Evolutionary conservation across 305 asterid species (phyloP).

Genomic region (Fraxinus sp.): DNA sequence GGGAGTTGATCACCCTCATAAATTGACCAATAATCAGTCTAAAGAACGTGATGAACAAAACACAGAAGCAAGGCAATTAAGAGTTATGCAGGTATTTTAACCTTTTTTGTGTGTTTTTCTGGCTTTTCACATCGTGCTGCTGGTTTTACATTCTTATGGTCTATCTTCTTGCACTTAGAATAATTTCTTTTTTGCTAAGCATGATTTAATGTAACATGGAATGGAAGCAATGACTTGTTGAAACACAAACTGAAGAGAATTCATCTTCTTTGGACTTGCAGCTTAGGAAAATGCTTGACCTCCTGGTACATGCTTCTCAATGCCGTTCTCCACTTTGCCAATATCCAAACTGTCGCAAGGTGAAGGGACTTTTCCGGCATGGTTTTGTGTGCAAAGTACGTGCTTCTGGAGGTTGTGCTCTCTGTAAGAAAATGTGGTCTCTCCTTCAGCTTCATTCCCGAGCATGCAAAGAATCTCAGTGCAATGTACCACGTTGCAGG

Average conservation of each 20-base stretch:
- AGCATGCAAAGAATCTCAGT: slow-evolving; percentile 83
- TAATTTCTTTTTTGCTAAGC: not conserved
- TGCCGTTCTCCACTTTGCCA: slow-evolving; percentile 72
- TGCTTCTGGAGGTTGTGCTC: slow-evolving; percentile 83
- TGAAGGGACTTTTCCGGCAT: slow-evolving; percentile 97
- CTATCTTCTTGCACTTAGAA: not conserved
- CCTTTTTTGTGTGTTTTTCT: slow-evolving; percentile 10
- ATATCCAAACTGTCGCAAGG: slow-evolving; percentile 91
- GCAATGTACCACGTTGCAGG: slow-evolving; percentile 99
- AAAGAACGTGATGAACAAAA: slow-evolving; percentile 86
- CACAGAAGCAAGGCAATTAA: slow-evolving; percentile 84
- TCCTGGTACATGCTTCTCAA: slow-evolving; percentile 93
- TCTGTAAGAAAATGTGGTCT: slow-evolving; percentile 98
- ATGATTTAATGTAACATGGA: not conserved
- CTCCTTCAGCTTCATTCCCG: slow-evolving; percentile 98
- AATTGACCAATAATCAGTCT: slow-evolving; percentile 70
- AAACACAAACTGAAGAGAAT: slow-evolving; percentile 22
- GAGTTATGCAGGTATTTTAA: slow-evolving; percentile 73
- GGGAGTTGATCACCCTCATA: slow-evolving; percentile 80
- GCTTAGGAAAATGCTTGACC: slow-evolving; percentile 96
- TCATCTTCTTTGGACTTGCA: slow-evolving; percentile 39
- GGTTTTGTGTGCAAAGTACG: slow-evolving; percentile 78
- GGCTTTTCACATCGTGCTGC: not conserved
- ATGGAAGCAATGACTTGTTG: slow-evolving; percentile 15
- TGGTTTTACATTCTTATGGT: not conserved